Base-by-base conservation (phyloP, 2,329 filamentous ascomycete genomes). In the Diaporthe sp. region DNA sequence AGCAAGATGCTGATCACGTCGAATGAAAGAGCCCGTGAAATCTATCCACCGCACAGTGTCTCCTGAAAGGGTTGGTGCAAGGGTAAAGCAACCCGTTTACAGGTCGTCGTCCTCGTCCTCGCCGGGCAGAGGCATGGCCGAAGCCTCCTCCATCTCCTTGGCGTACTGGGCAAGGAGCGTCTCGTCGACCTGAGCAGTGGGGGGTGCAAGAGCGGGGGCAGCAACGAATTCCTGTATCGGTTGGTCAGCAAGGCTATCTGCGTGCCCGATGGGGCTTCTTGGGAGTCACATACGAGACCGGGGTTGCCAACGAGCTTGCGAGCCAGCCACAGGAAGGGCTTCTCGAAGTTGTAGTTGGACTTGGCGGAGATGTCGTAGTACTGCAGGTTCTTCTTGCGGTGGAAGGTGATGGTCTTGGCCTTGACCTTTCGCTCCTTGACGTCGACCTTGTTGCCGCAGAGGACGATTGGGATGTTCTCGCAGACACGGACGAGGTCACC, bases 361-460 rank as follows among this genome's bases (percentile, higher is more conserved):
- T 98, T 99, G 88, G 97, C 97, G 57, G 95, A 98, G 86, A 98
- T 98, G 82, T 98, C 97, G 92, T 99, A 99, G 92, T 98, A 99
- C 89, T 99, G 97, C 72, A 99, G 93, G 89, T 98, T 99, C 94
- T 99, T 99, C 95, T 99, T 99, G 89, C 97, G 95, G 92, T 99
- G 97, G 94, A 99, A 99, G 80, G 97, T 99, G 88, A 99, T 99
- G 85, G 96, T 97, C 95, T 99, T 99, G 85, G 97, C 97, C 93
- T 99, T 99, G 86, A 99, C 97, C 90, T 99, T 99, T 88, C 97
- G 95, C 92, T 99, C 97, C 94, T 99, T 99, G 79, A 99, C 97
- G 84, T 99, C 96, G 86, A 99, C 96, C 92, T 99, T 99, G 94
- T 99, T 99, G 84, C 96, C 96, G 87, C 93, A 95, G 79, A 99